Evolutionary conservation across 2,329 filamentous ascomycete species (phyloP).

Genomic region (Sarocladium brachiariae): DNA sequence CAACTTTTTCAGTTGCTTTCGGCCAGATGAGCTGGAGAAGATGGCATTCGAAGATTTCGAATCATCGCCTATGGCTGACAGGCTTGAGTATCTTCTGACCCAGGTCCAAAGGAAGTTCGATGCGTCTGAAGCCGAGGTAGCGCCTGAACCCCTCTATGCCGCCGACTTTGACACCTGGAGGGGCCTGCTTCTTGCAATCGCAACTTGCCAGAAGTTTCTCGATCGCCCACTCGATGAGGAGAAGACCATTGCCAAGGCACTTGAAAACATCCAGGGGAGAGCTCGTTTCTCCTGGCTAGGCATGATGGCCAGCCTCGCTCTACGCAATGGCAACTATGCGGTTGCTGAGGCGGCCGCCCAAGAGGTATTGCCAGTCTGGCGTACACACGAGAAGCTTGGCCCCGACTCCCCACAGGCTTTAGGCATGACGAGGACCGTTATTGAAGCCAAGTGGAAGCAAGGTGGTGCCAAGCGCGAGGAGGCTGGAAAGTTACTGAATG

Average conservation of each 20-base stretch:
- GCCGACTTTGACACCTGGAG: slow-evolving; percentile 3
- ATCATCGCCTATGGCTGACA: neutral
- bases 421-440: slow-evolving; percentile 3
- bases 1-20: slow-evolving; percentile 6
- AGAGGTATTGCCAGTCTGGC: slow-evolving; percentile 4
- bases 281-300: slow-evolving; percentile 4
- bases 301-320: slow-evolving; percentile 3
- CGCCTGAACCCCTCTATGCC: slow-evolving; percentile 3
- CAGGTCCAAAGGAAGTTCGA: slow-evolving; percentile 2
- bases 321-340: slow-evolving; percentile 6
- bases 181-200: slow-evolving; percentile 1
- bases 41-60: neutral
- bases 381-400: slow-evolving; percentile 5
- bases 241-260: slow-evolving; percentile 3
- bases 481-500: slow-evolving; percentile 1
- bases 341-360: slow-evolving; percentile 1
- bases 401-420: slow-evolving; percentile 4
- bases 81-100: slow-evolving; percentile 5
- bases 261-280: neutral
- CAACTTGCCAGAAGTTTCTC: slow-evolving; percentile 6
- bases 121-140: slow-evolving; percentile 2
- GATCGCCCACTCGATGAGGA: slow-evolving; percentile 4
- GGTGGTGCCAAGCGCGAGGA: slow-evolving; percentile 2
- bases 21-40: slow-evolving; percentile 1
- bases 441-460: slow-evolving; percentile 1